Conservation (phyloP, 148 eudicot genomes). For the Mesembryanthemum crystallinum region DNA sequence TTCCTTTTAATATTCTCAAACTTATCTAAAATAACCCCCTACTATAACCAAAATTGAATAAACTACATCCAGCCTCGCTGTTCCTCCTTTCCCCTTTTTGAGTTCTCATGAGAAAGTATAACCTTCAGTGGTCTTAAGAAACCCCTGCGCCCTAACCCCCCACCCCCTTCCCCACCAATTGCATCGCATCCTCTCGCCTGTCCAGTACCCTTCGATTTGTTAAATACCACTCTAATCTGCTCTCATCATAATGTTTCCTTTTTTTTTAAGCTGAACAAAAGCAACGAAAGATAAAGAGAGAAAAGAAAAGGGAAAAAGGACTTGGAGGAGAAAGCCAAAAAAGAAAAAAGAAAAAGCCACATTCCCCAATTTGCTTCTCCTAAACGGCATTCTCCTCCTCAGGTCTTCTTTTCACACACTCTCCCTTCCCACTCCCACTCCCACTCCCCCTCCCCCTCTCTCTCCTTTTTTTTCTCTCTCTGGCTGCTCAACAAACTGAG, state of each 20-base stretch:
- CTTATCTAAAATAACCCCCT: too few relatives aligned
- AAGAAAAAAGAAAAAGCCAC: slow-evolving; percentile 1
- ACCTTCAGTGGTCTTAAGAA: too few relatives aligned
- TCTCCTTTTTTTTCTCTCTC: neutral
- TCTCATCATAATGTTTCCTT: neutral
- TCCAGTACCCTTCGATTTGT: too few relatives aligned
- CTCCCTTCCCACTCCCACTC: neutral
- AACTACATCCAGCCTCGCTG: too few relatives aligned
- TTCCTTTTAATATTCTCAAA: too few relatives aligned
- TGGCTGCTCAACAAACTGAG: slow-evolving; percentile 6
- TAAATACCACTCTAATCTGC: slow-evolving; percentile 7
- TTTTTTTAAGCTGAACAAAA: slow-evolving; percentile 4
- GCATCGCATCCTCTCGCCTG: too few relatives aligned
- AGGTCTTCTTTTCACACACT: slow-evolving; percentile 5
- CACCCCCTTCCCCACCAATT: too few relatives aligned
- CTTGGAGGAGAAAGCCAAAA: neutral
- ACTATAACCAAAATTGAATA: too few relatives aligned
- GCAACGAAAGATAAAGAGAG: neutral
- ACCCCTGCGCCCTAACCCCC: too few relatives aligned
- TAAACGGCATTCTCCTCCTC: slow-evolving; percentile 40
- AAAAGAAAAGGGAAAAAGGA: neutral
- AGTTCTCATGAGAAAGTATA: too few relatives aligned
- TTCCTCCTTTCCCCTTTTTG: too few relatives aligned
- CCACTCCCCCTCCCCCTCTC: neutral
- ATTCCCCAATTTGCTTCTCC: slow-evolving; percentile 37